phyloP scores from a whole-genome alignment of 2,329 filamentous ascomycete species.

The Eurotiales sp. region DNA sequence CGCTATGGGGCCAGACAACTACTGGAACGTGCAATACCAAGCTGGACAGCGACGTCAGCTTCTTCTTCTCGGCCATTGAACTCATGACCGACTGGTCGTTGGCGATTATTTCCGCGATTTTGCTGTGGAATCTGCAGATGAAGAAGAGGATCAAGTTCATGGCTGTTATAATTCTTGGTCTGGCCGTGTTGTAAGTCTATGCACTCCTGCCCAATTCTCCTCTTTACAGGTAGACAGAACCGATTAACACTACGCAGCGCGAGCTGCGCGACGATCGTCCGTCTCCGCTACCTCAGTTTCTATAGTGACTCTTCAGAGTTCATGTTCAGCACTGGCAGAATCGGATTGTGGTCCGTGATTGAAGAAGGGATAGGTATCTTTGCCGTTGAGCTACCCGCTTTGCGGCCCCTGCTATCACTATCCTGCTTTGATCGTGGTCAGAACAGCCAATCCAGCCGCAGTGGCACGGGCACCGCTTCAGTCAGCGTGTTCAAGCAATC shows the following conservation, averaged over 20 bases:
- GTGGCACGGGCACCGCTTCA: no score
- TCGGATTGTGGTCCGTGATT: constrained; percentile 37
- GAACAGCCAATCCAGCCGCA: no score
- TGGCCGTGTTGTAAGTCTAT: constrained; percentile 6
- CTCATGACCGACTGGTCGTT: constrained; percentile 9
- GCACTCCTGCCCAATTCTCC: background rate
- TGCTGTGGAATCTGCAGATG: constrained; percentile 11
- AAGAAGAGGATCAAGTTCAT: constrained; percentile 7
- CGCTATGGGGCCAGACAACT: constrained; percentile 9
- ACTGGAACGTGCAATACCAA: constrained; percentile 4
- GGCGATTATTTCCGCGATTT: constrained; percentile 4
- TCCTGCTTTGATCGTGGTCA: background rate
- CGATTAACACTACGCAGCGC: constrained; percentile 3
- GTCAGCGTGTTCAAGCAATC: no score
- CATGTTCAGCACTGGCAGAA: constrained; percentile 35
- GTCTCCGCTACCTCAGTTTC: constrained; percentile 9
- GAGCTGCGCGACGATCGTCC: constrained; percentile 10
- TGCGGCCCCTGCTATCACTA: constrained; percentile 42
- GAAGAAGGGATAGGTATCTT: constrained; percentile 38
- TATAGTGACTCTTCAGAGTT: constrained; percentile 9
- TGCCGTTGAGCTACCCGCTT: constrained; percentile 46
- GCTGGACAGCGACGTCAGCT: constrained; percentile 8
- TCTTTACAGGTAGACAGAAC: background rate
- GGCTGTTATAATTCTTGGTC: constrained; percentile 6
- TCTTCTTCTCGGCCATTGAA: constrained; percentile 10